Percentiles rank a stretch among this genome's conserved stretches.
Conservation (phyloP, 345 rosid species). For the Pugionium cornutum region DNA sequence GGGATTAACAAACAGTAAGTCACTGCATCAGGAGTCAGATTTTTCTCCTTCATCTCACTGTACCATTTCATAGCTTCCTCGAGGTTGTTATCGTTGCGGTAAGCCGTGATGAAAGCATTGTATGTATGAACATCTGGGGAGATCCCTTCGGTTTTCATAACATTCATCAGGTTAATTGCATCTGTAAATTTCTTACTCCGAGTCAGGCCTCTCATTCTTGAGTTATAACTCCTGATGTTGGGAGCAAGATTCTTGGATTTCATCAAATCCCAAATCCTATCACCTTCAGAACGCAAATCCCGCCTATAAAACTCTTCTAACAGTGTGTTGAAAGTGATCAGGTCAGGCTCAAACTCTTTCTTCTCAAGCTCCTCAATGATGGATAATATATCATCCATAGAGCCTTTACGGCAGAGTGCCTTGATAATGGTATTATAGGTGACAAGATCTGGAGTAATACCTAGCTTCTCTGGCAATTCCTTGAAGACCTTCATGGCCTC, state of each 20-base stretch:
- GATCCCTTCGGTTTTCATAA: slow-evolving; percentile 51
- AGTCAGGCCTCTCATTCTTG: slow-evolving; percentile 55
- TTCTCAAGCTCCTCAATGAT: slow-evolving; percentile 57
- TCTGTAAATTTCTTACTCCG: slow-evolving; percentile 46
- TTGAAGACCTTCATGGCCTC: slow-evolving; percentile 41
- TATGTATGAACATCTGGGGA: slow-evolving; percentile 53
- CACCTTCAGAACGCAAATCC: slow-evolving; percentile 57
- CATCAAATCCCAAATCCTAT: slow-evolving; percentile 65
- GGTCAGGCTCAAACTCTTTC: slow-evolving; percentile 53
- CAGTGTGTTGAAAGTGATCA: slow-evolving; percentile 63
- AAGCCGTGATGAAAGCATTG: slow-evolving; percentile 61
- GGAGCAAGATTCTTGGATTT: slow-evolving; percentile 53
- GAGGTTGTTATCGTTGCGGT: slow-evolving; percentile 44
- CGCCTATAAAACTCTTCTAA: slow-evolving; percentile 51
- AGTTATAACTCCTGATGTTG: slow-evolving; percentile 57
- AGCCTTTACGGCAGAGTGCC: slow-evolving; percentile 56
- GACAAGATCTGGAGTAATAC: slow-evolving; percentile 52
- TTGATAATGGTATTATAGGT: slow-evolving; percentile 60
- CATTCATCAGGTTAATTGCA: slow-evolving; percentile 47
- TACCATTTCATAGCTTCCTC: slow-evolving; percentile 60
- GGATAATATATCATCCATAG: slow-evolving; percentile 45
- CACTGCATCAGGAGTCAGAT: slow-evolving; percentile 37
- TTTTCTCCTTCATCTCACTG: slow-evolving; percentile 44
- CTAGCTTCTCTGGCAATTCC: slow-evolving; percentile 54
- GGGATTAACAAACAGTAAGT: slow-evolving; percentile 50